Conservation (phyloP, 2,329 filamentous ascomycete genomes). For the Cladorrhinum sp. region DNA sequence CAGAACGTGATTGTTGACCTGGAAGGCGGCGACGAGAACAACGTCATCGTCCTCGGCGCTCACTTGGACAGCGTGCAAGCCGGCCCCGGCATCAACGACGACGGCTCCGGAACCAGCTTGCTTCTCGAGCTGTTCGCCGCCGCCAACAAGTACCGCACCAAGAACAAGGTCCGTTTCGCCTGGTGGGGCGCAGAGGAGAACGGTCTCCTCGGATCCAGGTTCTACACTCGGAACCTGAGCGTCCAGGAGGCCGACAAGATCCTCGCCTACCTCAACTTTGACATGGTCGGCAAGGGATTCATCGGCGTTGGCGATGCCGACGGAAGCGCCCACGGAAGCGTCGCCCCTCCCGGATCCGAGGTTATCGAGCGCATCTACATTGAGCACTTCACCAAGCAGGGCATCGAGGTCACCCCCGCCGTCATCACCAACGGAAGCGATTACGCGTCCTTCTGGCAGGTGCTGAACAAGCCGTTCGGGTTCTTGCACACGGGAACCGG, state of each 20-base stretch:
- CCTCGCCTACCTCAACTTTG: constrained; percentile 36
- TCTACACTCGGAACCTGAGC: constrained; percentile 31
- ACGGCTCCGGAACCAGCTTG: constrained; percentile 30
- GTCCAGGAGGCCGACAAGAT: constrained; percentile 29
- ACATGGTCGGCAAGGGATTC: constrained; percentile 35
- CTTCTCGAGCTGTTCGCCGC: constrained; percentile 31
- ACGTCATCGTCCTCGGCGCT: constrained; percentile 31
- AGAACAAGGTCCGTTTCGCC: constrained; percentile 33
- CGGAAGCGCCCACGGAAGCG: constrained; percentile 23
- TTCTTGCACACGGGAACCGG: constrained; percentile 35
- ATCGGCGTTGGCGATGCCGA: constrained; percentile 35
- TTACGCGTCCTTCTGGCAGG: constrained; percentile 32
- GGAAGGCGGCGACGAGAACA: constrained; percentile 15
- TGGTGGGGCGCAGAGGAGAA: constrained; percentile 35
- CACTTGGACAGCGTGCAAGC: constrained; percentile 34
- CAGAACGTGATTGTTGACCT: constrained; percentile 25
- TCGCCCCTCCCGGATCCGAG: constrained; percentile 29
- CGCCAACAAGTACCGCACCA: constrained; percentile 26
- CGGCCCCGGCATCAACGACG: constrained; percentile 34
- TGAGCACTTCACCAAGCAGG: constrained; percentile 29
- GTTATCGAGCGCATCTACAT: constrained; percentile 35
- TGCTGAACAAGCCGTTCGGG: constrained; percentile 35
- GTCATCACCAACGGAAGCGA: constrained; percentile 31
- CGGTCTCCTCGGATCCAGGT: constrained; percentile 31
- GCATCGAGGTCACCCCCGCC: constrained; percentile 29